Evolutionary conservation across 2,329 filamentous ascomycete genomes (phyloP).

Genomic region (Venturia aucupariae): DNA sequence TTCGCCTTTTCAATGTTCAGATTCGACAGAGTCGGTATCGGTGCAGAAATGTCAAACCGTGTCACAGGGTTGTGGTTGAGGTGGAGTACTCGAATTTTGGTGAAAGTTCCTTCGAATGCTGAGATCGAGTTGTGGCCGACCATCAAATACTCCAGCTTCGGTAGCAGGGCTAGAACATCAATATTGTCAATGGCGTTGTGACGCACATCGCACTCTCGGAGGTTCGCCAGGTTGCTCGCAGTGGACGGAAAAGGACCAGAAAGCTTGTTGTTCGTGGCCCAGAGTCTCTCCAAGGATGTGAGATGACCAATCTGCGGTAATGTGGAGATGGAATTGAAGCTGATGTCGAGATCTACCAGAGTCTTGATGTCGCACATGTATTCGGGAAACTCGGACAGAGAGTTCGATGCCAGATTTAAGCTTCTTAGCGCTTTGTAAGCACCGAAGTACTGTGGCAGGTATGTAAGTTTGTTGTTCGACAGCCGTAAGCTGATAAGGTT

Average conservation of each 20-base stretch:
- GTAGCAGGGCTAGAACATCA: constrained; percentile 74
- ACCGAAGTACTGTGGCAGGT: constrained; percentile 72
- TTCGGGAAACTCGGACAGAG: constrained; percentile 71
- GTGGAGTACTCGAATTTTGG: constrained; percentile 71
- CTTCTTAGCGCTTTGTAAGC: constrained; percentile 70
- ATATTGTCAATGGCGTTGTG: constrained; percentile 88
- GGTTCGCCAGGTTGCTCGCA: constrained; percentile 62
- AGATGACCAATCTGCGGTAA: constrained; percentile 75
- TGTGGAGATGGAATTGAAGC: constrained; percentile 81
- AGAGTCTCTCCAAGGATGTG: constrained; percentile 72
- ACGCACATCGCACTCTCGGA: constrained; percentile 88
- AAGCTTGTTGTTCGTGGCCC: constrained; percentile 92
- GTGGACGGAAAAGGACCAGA: constrained; percentile 63
- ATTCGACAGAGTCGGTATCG: constrained; percentile 72
- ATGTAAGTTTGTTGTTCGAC: constrained; percentile 81
- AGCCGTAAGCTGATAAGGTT: constrained; percentile 82
- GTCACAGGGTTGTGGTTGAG: constrained; percentile 94
- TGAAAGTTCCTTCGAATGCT: constrained; percentile 81
- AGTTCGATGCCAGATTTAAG: constrained; percentile 90
- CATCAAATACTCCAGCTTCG: constrained; percentile 77
- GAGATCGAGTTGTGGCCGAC: constrained; percentile 91
- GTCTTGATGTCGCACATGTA: constrained; percentile 76
- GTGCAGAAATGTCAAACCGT: constrained; percentile 71
- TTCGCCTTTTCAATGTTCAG: constrained; percentile 89
- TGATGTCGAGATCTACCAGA: constrained; percentile 87